Evolutionary conservation across 306 rosid genomes (phyloP).

Genomic region (Cicer pinnatifidum): DNA sequence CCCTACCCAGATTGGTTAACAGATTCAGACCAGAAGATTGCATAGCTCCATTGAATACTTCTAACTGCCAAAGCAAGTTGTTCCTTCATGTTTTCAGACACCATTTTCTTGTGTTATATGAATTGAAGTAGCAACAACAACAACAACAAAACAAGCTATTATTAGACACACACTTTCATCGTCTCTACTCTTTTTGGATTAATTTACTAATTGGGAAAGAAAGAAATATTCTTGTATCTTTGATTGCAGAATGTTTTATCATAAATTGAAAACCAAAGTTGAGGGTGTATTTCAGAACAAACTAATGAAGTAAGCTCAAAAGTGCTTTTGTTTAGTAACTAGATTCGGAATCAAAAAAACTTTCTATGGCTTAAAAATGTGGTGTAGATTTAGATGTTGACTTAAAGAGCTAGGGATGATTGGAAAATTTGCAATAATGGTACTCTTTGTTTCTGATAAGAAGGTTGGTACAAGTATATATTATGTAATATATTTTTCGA

Average conservation of each 20-base stretch:
- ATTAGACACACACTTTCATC: background rate
- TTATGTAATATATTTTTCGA: too few relatives aligned
- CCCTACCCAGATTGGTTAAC: constrained; percentile 67
- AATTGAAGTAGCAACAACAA: constrained; percentile 31
- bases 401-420: background rate
- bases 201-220: background rate
- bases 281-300: background rate
- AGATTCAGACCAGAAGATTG: constrained; percentile 77
- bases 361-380: background rate
- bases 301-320: background rate
- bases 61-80: constrained; percentile 85
- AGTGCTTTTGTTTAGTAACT: background rate
- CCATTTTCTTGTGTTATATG: constrained; percentile 36
- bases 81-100: constrained; percentile 61
- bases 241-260: background rate
- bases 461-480: background rate
- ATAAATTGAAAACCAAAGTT: background rate
- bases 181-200: background rate
- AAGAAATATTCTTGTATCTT: background rate
- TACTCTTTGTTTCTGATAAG: background rate
- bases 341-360: background rate
- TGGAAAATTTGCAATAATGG: background rate
- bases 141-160: constrained; percentile 3
- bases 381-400: background rate
- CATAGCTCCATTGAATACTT: constrained; percentile 86